Evolutionary conservation across 805 yeast species (phyloP).

Genomic region (Yarrowia porcina): DNA sequence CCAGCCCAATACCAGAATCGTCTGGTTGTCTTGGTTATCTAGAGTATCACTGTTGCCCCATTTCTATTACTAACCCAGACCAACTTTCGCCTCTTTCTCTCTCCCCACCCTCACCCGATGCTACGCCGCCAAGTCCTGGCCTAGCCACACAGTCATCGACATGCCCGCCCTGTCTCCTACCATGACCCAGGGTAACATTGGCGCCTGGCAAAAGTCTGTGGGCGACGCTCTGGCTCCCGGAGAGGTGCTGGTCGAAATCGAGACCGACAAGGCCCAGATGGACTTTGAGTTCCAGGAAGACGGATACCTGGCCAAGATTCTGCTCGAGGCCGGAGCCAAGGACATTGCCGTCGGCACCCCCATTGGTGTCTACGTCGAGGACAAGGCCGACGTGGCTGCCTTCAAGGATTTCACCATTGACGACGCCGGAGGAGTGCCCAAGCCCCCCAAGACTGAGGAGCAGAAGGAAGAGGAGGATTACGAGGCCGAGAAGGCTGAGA

Average conservation of each 20-base stretch:
- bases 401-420: slow-evolving; percentile 80
- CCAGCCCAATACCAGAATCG: too few relatives aligned
- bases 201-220: slow-evolving; percentile 81
- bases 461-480: slow-evolving; percentile 38
- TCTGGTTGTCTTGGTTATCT: too few relatives aligned
- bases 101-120: slow-evolving; percentile 34
- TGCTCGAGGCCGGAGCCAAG: slow-evolving; percentile 78
- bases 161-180: slow-evolving; percentile 99
- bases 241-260: slow-evolving; percentile 95
- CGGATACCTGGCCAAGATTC: slow-evolving; percentile 83
- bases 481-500: slow-evolving; percentile 35
- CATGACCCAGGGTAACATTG: slow-evolving; percentile 93
- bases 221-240: slow-evolving; percentile 91
- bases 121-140: slow-evolving; percentile 52
- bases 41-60: too few relatives aligned
- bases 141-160: slow-evolving; percentile 80
- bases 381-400: slow-evolving; percentile 76
- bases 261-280: slow-evolving; percentile 97
- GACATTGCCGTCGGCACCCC: slow-evolving; percentile 94
- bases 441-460: slow-evolving; percentile 44
- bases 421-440: slow-evolving; percentile 64
- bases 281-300: slow-evolving; percentile 96
- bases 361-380: slow-evolving; percentile 94
- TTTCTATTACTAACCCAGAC: slow-evolving; percentile 22
- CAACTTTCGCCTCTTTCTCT: slow-evolving; percentile 12